Evolutionary conservation across 1,139 yeast species (phyloP).

Genomic region (Debaryomyces fabryi): DNA sequence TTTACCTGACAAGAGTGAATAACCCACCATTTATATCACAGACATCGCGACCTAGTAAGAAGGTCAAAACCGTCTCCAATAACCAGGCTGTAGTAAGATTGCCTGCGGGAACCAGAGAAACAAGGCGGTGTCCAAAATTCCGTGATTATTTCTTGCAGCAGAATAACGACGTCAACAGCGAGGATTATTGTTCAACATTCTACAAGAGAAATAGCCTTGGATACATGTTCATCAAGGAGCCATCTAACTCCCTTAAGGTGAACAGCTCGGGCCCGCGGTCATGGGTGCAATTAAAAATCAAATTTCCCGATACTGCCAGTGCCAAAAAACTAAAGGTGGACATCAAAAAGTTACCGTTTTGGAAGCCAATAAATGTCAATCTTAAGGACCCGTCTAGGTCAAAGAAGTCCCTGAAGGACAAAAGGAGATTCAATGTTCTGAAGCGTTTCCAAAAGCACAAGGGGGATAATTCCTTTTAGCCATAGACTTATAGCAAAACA

Average conservation of each 20-base stretch:
- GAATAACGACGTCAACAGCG: slow-evolving; percentile 15
- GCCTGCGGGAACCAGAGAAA: not conserved
- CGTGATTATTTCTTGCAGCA: slow-evolving; percentile 1
- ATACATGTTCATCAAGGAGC: slow-evolving; percentile 42
- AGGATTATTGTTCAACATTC: slow-evolving; percentile 36
- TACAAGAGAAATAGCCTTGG: slow-evolving; percentile 39
- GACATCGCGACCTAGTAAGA: not conserved
- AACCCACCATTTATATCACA: slow-evolving; percentile 29
- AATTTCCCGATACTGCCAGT: slow-evolving; percentile 17
- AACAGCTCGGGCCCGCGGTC: slow-evolving; percentile 29
- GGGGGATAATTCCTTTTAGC: not conserved
- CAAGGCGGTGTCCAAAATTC: not conserved
- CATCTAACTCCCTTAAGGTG: slow-evolving; percentile 32
- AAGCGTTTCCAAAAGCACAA: slow-evolving; percentile 1
- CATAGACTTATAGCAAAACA: not conserved
- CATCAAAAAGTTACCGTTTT: slow-evolving; percentile 28
- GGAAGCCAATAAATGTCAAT: slow-evolving; percentile 31
- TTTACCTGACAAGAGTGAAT: slow-evolving; percentile 25
- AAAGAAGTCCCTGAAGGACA: slow-evolving; percentile 8
- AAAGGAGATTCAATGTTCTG: not conserved
- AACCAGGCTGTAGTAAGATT: not conserved
- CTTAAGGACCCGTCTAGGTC: slow-evolving; percentile 2
- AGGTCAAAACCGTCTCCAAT: not conserved
- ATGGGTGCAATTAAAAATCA: slow-evolving; percentile 33
- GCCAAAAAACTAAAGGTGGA: slow-evolving; percentile 30